Base-by-base conservation (phyloP, 2,329 filamentous ascomycete species). In the Fusarium bactridioides region DNA sequence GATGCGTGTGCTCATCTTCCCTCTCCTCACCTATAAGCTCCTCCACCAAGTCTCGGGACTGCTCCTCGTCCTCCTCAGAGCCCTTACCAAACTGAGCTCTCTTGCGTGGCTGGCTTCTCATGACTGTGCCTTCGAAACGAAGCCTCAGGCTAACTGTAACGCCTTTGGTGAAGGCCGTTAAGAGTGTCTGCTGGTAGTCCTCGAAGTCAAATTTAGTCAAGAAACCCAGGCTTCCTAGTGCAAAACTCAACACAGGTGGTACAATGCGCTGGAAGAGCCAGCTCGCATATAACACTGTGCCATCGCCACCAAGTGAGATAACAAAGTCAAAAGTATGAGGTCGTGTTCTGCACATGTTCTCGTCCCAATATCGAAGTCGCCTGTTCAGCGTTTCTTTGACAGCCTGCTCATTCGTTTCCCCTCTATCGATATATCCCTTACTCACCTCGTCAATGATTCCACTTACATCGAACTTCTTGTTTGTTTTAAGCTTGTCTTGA, bases 251-350 rank as follows among this genome's bases (percentile, higher is more conserved):
- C 2, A 98, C 94, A 0, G 96, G 96, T 10, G 96, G 96, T 1
- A 98, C 95, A 51, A 98, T 93, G 45, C 93, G 90, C 83, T 99
- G 96, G 80, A 99, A 99, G 3, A 99, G 86, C 95, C 95, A 98
- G 78, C 94, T 97, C 8, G 95, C 93, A 79, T 97, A 98, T 16
- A 99, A 85, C 11, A 99, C 95, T 0, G 96, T 99, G n/a, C 96
- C 96, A 79, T 99, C 96, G 18, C 96, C 96, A 54, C 94, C 95
- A 7, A 97, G 88, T 0, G 95, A 97, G 51, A 99, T 90, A 57
- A 97, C 91, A 78, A 99, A 97, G 82, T 99, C 96, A 79, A 98
- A 98, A 1, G 90, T 92, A 76, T 97, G 94, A 8, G 95, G 95
- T 66, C 91, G 88, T 44, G 90, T 86, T 53, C 88, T 87, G 75